Conservation (phyloP, 2,329 filamentous ascomycete genomes). For the Whalleya microplaca region DNA sequence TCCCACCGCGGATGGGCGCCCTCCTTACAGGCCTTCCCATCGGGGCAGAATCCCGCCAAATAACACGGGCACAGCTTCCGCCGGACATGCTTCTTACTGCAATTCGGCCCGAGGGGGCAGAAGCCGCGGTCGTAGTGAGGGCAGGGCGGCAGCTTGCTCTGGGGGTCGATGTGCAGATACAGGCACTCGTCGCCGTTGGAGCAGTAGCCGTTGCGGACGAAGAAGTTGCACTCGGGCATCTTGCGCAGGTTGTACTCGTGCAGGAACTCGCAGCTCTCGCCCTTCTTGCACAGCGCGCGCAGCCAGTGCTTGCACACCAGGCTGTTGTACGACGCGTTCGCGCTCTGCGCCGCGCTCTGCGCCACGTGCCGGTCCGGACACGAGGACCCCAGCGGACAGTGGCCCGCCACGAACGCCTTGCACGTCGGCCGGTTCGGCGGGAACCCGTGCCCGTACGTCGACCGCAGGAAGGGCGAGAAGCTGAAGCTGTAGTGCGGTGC, state of each 20-base stretch:
- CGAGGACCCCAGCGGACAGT: slow-evolving; percentile 81
- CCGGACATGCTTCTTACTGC: slow-evolving; percentile 86
- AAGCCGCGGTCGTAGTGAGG: slow-evolving; percentile 95
- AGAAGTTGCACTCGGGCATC: slow-evolving; percentile 99
- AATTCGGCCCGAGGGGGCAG: slow-evolving; percentile 85
- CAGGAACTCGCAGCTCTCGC: slow-evolving; percentile 93
- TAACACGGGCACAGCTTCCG: slow-evolving; percentile 83
- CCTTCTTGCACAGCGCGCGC: slow-evolving; percentile 96
- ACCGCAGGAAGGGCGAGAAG: slow-evolving; percentile 83
- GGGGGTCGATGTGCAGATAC: slow-evolving; percentile 86
- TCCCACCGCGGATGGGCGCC: slow-evolving; percentile 85
- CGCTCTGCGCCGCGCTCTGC: slow-evolving; percentile 36
- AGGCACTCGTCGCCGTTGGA: slow-evolving; percentile 96
- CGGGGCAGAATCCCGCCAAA: slow-evolving; percentile 91
- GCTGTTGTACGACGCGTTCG: slow-evolving; percentile 66
- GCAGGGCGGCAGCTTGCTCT: slow-evolving; percentile 77
- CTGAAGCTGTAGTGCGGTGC: slow-evolving; percentile 70
- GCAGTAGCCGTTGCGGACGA: slow-evolving; percentile 90
- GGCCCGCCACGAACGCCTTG: slow-evolving; percentile 81
- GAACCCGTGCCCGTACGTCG: slow-evolving; percentile 83
- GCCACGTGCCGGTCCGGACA: slow-evolving; percentile 82
- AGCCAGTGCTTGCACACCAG: slow-evolving; percentile 99
- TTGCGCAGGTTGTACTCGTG: slow-evolving; percentile 98
- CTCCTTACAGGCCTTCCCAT: slow-evolving; percentile 73
- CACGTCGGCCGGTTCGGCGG: slow-evolving; percentile 79